A percentile compares a stretch with the other conserved stretches of the same genome.
phyloP scores from a whole-genome alignment of 2,329 filamentous ascomycete genomes.

The Drechslerella dactyloides region DNA sequence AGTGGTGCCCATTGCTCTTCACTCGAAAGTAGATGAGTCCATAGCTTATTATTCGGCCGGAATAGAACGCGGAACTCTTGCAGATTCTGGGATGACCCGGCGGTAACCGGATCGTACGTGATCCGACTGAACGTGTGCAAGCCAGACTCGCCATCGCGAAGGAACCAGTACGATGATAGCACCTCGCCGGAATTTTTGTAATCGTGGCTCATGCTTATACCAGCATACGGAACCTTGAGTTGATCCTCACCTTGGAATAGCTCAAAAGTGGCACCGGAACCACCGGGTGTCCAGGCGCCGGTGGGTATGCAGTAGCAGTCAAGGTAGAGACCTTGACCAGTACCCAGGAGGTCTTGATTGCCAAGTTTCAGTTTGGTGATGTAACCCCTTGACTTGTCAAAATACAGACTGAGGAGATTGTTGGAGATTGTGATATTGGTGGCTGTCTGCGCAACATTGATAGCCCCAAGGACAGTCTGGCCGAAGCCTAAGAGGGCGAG shows the following conservation, averaged over 20 bases:
- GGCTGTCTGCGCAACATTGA: conserved; percentile 55
- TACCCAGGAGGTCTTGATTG: conserved; percentile 64
- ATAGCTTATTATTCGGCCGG: conserved; percentile 66
- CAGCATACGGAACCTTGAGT: conserved; percentile 64
- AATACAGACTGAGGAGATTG: conserved; percentile 60
- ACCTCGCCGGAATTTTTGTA: conserved; percentile 67
- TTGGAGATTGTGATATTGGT: conserved; percentile 59
- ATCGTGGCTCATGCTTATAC: conserved; percentile 67
- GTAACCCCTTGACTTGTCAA: conserved; percentile 60
- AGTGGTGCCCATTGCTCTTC: conserved; percentile 64
- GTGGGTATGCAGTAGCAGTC: conserved; percentile 69
- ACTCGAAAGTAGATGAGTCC: conserved; percentile 69
- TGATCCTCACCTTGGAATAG: conserved; percentile 64
- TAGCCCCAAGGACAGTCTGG: conserved; percentile 11
- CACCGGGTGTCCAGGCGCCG: conserved; percentile 67
- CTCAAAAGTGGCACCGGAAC: conserved; percentile 61
- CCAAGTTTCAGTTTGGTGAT: conserved; percentile 61
- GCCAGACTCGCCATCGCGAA: conserved; percentile 68
- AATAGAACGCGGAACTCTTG: conserved; percentile 70
- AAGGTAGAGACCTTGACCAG: conserved; percentile 66
- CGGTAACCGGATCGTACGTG: conserved; percentile 66
- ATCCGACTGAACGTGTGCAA: conserved; percentile 68
- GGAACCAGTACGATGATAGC: conserved; percentile 71
- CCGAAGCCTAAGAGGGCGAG: not conserved
- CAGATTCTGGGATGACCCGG: conserved; percentile 64